phyloP scores from a whole-genome alignment of 192 early-diverging fungal genomes.

The Oehlia diaphana region DNA sequence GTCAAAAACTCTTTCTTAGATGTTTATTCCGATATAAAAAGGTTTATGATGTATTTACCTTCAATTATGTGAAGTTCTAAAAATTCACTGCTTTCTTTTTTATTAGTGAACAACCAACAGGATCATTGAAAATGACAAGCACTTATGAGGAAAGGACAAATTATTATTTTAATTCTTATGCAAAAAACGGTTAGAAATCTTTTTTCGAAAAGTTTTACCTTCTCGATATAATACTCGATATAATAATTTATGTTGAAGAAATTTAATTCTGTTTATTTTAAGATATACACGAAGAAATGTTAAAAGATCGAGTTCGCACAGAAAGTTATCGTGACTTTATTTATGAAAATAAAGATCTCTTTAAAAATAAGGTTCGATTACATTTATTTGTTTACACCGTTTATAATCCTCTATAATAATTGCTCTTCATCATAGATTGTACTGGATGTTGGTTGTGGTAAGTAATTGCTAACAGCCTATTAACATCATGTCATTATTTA shows the following conservation, averaged over 20 bases:
- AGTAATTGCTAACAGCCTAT: neutral
- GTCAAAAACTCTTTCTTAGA: slow-evolving; percentile 75
- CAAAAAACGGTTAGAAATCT: slow-evolving; percentile 76
- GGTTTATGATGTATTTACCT: neutral
- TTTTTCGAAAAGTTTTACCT: neutral
- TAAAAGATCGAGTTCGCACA: slow-evolving; percentile 98
- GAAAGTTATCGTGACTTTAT: slow-evolving; percentile 90
- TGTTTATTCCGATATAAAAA: slow-evolving; percentile 4
- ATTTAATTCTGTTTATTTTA: slow-evolving; percentile 1
- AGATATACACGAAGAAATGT: slow-evolving; percentile 93
- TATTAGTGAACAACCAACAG: neutral
- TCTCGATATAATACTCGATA: neutral
- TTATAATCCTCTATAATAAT: neutral
- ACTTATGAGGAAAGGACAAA: slow-evolving; percentile 34
- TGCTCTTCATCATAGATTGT: slow-evolving; percentile 57
- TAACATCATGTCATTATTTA: neutral
- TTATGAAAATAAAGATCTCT: slow-evolving; percentile 93
- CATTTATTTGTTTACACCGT: slow-evolving; percentile 64
- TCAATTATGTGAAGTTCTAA: too few species aligned
- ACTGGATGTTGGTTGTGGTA: slow-evolving; percentile 97
- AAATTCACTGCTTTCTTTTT: neutral
- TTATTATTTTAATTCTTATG: slow-evolving; percentile 99
- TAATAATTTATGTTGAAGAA: neutral
- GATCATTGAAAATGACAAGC: neutral
- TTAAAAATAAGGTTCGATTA: slow-evolving; percentile 85